These are phyloP conservation scores for Solanum gracilifrons DNA, from an alignment of 257 asterid genomes.

Conservation along the genomic window DNA sequence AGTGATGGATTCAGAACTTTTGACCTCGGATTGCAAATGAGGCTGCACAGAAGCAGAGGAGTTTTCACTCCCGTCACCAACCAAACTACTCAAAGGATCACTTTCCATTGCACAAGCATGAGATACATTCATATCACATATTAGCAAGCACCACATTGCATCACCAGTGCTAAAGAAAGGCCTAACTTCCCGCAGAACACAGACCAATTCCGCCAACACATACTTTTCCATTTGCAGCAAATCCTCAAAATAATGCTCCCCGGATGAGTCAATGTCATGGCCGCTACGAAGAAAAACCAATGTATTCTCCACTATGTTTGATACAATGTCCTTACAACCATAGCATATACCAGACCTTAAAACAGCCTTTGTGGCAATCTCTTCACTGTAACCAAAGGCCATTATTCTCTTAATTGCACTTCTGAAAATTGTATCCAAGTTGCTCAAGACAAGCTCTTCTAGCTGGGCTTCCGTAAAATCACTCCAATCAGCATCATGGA, in stretches of 20 bases:
- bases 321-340: slow-evolving; percentile 84
- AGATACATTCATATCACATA: slow-evolving; percentile 85
- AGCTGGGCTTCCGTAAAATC: slow-evolving; percentile 83
- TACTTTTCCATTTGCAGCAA: slow-evolving; percentile 77
- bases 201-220: slow-evolving; percentile 87
- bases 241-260: slow-evolving; percentile 69
- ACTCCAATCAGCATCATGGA: slow-evolving; percentile 84
- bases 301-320: slow-evolving; percentile 87
- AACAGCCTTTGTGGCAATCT: slow-evolving; percentile 64
- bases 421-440: slow-evolving; percentile 67
- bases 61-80: slow-evolving; percentile 24
- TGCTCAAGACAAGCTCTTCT: slow-evolving; percentile 66
- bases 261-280: slow-evolving; percentile 40
- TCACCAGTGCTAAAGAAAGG: slow-evolving; percentile 93
- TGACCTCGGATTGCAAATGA: slow-evolving; percentile 27
- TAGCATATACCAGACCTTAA: slow-evolving; percentile 84
- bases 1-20: slow-evolving; percentile 26
- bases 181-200: slow-evolving; percentile 71
- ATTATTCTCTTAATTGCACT: slow-evolving; percentile 76
- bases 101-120: slow-evolving; percentile 87
- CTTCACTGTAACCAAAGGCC: slow-evolving; percentile 63
- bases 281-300: slow-evolving; percentile 63
- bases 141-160: slow-evolving; percentile 96
- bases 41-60: slow-evolving; percentile 27
- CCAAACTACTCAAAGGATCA: slow-evolving; percentile 42